Percentiles rank a stretch among this genome's conserved stretches.
Conservation (phyloP, 2,329 filamentous ascomycete species). For the Aspergillus alliaceus region DNA sequence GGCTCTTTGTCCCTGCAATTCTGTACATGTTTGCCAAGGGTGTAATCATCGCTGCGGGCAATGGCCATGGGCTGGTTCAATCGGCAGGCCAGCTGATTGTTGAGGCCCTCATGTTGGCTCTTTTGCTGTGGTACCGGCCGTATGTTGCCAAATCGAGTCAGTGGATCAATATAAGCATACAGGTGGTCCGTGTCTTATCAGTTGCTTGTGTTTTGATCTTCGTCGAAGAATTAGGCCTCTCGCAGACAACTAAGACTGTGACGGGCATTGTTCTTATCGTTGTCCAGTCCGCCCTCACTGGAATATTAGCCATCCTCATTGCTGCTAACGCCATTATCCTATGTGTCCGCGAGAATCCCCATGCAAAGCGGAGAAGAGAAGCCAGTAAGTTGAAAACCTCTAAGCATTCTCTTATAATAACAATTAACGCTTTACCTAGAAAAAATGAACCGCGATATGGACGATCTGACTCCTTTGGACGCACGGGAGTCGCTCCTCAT, state of each 20-base stretch:
- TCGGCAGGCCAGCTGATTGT: conserved; percentile 76
- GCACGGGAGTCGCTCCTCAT: conserved; percentile 70
- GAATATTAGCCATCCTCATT: conserved; percentile 80
- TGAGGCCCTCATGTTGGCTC: conserved; percentile 73
- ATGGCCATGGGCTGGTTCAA: conserved; percentile 83
- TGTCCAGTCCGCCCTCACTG: conserved; percentile 84
- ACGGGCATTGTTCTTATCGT: conserved; percentile 90
- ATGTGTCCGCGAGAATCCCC: conserved; percentile 84
- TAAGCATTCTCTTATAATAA: conserved; percentile 14
- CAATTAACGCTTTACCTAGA: conserved; percentile 51
- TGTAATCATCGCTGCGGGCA: conserved; percentile 76
- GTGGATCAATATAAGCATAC: conserved; percentile 90
- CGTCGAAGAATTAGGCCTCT: conserved; percentile 86
- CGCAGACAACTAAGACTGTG: conserved; percentile 89
- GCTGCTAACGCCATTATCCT: conserved; percentile 82
- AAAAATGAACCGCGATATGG: conserved; percentile 72
- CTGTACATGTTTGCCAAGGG: conserved; percentile 90
- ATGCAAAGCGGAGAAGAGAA: conserved; percentile 84
- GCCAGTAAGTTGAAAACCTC: conserved; percentile 72
- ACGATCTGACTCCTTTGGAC: conserved; percentile 82
- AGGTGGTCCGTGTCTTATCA: conserved; percentile 83
- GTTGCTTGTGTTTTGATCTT: conserved; percentile 89
- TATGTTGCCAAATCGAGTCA: conserved; percentile 85
- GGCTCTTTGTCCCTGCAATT: conserved; percentile 88
- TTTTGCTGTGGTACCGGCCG: conserved; percentile 82